Evolutionary conservation across 352 stramenopile species (phyloP).

Genomic region (Globisporangium spinosum): DNA sequence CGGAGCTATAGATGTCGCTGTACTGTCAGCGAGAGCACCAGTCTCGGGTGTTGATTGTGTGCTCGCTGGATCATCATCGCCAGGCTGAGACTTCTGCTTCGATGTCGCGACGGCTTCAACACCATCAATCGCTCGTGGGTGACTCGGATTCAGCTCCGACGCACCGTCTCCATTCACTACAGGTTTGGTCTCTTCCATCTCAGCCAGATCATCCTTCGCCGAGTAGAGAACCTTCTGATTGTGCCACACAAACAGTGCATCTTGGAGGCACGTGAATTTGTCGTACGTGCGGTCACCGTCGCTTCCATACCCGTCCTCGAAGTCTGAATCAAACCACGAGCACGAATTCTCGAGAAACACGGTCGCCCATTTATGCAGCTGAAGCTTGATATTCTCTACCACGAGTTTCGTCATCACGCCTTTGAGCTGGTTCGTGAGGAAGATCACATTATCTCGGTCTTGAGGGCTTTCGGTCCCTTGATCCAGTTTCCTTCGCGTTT

Average conservation of each 20-base stretch:
- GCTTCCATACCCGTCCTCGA: conserved; percentile 28
- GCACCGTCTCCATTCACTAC: not conserved
- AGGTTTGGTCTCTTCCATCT: conserved; percentile 1
- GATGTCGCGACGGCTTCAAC: not conserved
- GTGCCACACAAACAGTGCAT: conserved; percentile 72
- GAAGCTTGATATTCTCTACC: conserved; percentile 56
- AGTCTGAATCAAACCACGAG: conserved; percentile 57
- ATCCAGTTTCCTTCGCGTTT: conserved; percentile 22
- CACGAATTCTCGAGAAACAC: conserved; percentile 65
- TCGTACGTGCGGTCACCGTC: conserved; percentile 61
- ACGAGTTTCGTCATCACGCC: conserved; percentile 37
- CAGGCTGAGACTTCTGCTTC: not conserved
- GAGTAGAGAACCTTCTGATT: conserved; percentile 56
- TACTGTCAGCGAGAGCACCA: not conserved
- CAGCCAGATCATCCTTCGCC: conserved; percentile 35
- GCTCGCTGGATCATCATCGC: not conserved
- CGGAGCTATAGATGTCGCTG: not conserved
- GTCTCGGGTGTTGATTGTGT: not conserved
- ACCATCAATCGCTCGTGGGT: not conserved
- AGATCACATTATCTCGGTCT: conserved; percentile 21
- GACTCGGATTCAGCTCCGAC: not conserved
- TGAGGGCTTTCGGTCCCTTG: not conserved
- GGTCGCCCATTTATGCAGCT: conserved; percentile 74
- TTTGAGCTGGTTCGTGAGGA: conserved; percentile 64
- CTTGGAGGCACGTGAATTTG: conserved; percentile 81